Conservation (phyloP, 2,329 filamentous ascomycete genomes). For the Lachnellula subtilissima region DNA sequence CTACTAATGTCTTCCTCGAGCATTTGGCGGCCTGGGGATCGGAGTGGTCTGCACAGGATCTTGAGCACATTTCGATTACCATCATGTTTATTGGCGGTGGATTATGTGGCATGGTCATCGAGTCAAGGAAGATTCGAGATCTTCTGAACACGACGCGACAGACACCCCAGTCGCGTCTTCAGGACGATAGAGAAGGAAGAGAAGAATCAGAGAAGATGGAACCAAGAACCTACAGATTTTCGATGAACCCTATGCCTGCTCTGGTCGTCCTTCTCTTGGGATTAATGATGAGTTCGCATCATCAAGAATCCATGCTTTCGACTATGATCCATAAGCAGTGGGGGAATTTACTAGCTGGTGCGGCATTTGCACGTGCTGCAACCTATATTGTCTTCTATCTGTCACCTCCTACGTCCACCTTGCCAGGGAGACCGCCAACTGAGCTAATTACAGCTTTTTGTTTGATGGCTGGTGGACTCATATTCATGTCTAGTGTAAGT, state of each 20-base stretch:
- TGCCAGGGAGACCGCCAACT: conserved; percentile 81
- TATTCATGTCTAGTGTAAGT: conserved; percentile 88
- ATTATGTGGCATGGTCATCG: conserved; percentile 79
- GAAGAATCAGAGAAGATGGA: conserved; percentile 46
- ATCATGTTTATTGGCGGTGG: conserved; percentile 92
- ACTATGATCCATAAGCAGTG: conserved; percentile 93
- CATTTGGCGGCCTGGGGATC: conserved; percentile 71
- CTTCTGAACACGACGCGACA: conserved; percentile 50
- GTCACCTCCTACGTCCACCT: conserved; percentile 71
- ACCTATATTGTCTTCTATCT: conserved; percentile 80
- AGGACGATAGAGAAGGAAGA: conserved; percentile 35
- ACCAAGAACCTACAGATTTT: conserved; percentile 66
- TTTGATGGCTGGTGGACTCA: conserved; percentile 76
- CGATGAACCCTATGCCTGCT: conserved; percentile 83
- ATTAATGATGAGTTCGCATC: conserved; percentile 92
- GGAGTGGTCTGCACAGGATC: conserved; percentile 70
- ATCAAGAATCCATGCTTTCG: conserved; percentile 68
- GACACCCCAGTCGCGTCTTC: conserved; percentile 43
- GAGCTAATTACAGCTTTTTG: conserved; percentile 87
- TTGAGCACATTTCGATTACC: conserved; percentile 91
- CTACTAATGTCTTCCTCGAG: conserved; percentile 88
- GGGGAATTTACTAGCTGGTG: conserved; percentile 79
- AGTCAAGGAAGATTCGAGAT: conserved; percentile 65
- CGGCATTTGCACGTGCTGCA: conserved; percentile 69
- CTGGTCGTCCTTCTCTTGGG: conserved; percentile 83